Conservation (phyloP, 352 stramenopile species). For the Lagenidium giganteum region DNA sequence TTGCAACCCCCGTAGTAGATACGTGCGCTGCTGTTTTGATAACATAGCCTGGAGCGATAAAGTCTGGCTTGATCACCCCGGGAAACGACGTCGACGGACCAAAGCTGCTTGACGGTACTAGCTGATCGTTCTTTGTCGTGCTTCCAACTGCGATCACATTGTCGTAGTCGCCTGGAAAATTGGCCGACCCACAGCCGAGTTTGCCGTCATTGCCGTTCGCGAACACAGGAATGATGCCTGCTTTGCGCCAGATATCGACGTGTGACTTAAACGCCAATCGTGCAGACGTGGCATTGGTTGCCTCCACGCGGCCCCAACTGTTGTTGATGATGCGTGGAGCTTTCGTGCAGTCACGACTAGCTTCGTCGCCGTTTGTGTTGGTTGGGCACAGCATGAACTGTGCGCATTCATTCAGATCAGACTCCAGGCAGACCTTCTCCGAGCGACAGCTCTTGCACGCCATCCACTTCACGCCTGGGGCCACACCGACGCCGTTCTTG, state of each 20-base stretch:
- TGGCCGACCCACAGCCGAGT: slow-evolving; percentile 7
- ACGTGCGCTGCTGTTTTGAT: slow-evolving; percentile 15
- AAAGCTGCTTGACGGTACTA: slow-evolving; percentile 24
- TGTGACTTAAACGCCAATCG: background rate
- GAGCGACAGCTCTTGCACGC: background rate
- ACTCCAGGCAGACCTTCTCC: background rate
- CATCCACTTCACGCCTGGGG: background rate
- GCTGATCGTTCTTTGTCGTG: slow-evolving; percentile 1
- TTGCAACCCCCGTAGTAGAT: slow-evolving; percentile 13
- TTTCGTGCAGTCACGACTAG: slow-evolving; percentile 14
- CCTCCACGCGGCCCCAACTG: slow-evolving; percentile 21
- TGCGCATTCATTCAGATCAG: background rate
- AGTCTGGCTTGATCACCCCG: slow-evolving; percentile 22
- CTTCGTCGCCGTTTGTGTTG: slow-evolving; percentile 6
- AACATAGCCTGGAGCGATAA: slow-evolving; percentile 17
- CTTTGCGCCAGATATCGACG: slow-evolving; percentile 9
- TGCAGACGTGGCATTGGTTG: slow-evolving; percentile 5
- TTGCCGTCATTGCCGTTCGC: no score
- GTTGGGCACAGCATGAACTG: slow-evolving; percentile 1
- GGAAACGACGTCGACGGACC: slow-evolving; percentile 7
- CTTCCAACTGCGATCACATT: slow-evolving; percentile 24
- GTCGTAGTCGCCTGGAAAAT: slow-evolving; percentile 15
- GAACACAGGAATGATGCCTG: slow-evolving; percentile 19
- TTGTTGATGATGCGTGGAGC: slow-evolving; percentile 21
- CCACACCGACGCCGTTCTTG: background rate